These are phyloP conservation scores for Paecilomyces sp. DNA, from an alignment of 2,329 filamentous ascomycete species.

Conservation along the genomic window DNA sequence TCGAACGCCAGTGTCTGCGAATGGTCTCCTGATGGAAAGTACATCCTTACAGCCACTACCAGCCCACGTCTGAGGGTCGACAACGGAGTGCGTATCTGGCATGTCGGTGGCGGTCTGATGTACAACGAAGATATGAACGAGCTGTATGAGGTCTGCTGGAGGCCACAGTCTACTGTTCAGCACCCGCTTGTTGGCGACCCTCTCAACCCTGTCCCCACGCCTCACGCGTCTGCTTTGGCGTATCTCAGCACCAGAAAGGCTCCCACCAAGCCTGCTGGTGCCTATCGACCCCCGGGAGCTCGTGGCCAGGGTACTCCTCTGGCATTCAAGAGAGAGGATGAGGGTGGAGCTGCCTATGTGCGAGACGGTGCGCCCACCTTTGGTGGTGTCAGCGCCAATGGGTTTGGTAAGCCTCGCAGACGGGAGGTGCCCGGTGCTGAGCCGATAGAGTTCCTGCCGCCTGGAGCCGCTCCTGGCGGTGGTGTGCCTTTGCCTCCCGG, in stretches of 20 bases:
- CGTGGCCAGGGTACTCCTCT: constrained; percentile 82
- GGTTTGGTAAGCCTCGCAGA: constrained; percentile 68
- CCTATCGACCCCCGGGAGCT: constrained; percentile 90
- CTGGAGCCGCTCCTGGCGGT: constrained; percentile 62
- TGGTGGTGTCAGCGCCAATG: constrained; percentile 55
- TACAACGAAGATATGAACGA: constrained; percentile 94
- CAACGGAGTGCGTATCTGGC: constrained; percentile 94
- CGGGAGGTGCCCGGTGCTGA: constrained; percentile 86
- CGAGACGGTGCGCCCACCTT: constrained; percentile 70
- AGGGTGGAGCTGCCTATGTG: constrained; percentile 83
- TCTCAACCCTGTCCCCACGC: constrained; percentile 63
- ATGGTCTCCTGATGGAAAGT: constrained; percentile 94
- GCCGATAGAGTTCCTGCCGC: constrained; percentile 54
- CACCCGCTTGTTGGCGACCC: constrained; percentile 60
- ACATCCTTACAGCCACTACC: constrained; percentile 95
- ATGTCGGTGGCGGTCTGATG: constrained; percentile 80
- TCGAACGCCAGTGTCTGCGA: constrained; percentile 94
- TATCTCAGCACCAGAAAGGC: constrained; percentile 86
- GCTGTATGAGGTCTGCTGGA: constrained; percentile 85
- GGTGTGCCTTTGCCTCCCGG: constrained; percentile 60
- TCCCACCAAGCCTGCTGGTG: constrained; percentile 92
- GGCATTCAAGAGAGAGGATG: constrained; percentile 95
- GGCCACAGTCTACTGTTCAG: constrained; percentile 60
- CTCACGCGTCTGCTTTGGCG: constrained; percentile 73
- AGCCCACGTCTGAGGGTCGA: constrained; percentile 92